Evolutionary conservation across 805 yeast species (phyloP), one percentile per base, ranked within the genome.

Genomic region (Phaffomyces opuntiae): DNA sequence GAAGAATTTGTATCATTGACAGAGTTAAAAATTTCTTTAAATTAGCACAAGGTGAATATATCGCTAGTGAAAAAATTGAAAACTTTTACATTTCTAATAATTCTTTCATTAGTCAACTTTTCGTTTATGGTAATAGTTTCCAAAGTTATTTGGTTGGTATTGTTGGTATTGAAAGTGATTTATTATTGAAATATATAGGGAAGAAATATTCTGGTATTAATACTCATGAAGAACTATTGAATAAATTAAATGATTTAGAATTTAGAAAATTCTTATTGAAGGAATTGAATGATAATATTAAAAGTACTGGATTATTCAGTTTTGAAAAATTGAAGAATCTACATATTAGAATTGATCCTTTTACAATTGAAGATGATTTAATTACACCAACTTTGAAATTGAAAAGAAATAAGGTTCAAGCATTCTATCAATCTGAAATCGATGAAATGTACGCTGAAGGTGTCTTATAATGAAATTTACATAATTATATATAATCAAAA

Each of bases 11-110:
- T 42, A 79, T 84, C 47, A 73, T 84, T 53, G 93, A 85, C 57
- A 71, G 93, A 50, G 88, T 84, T 36, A 84, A 84, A 68, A 85
- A 84, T 65, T 83, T 84, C 66, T 84, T 83, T 71, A 84, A 84
- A 53, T 60, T 78, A 44, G 68, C 81, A 4, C 83, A 78, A 58
- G 83, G 83, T 41, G 82, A 78, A 63, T 84, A 83, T 61, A 75
- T 84, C 45, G 83, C 88, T 1, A 86, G 88, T 17, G 93, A 84
- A 56, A 81, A 77, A 62, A 77, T 84, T 53, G 91, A 84, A 58
- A 81, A 80, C 55, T 63, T 67, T 14, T 83, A 83, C 60, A 60
- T 79, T 1, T 57, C 62, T 14, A 59, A 61, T 14, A 66, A 68
- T 50, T 65, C 77, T 6, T 49, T 64, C 37, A 51, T 73, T 26